Conservation (phyloP, 2,329 filamentous ascomycete species). For the Didymella segeticola region DNA sequence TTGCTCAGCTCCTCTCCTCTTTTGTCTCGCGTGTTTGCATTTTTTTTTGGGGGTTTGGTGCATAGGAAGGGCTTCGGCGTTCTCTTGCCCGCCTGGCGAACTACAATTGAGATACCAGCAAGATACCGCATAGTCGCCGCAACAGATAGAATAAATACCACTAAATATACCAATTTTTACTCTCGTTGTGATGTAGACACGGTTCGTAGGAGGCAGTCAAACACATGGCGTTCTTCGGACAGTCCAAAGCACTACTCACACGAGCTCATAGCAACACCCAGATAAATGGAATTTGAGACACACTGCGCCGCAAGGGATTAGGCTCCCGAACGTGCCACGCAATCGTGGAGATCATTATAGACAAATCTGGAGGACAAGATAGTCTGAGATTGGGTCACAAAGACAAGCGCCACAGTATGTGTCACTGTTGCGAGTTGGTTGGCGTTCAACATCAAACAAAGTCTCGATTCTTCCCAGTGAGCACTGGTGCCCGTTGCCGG, state of each 20-base stretch:
- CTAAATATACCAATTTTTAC: background rate
- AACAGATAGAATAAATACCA: slow-evolving; percentile 2
- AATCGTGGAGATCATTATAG: background rate
- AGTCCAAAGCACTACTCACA: no score
- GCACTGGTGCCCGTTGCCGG: background rate
- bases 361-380: background rate
- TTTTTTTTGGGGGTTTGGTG: background rate
- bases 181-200: no score
- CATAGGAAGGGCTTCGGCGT: background rate
- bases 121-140: slow-evolving; percentile 8
- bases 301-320: background rate
- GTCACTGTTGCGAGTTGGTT: background rate
- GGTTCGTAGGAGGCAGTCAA: no score
- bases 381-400: no score
- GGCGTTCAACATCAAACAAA: background rate
- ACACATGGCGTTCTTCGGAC: no score
- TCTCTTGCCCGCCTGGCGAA: background rate
- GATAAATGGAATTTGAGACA: background rate
- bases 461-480: background rate
- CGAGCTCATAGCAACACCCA: no score
- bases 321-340: background rate
- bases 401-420: no score
- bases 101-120: background rate
- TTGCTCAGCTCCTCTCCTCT: background rate
- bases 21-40: background rate